Percentiles rank a stretch among this genome's conserved stretches.
phyloP scores from a whole-genome alignment of 345 rosid genomes.

The Salix dunnii region DNA sequence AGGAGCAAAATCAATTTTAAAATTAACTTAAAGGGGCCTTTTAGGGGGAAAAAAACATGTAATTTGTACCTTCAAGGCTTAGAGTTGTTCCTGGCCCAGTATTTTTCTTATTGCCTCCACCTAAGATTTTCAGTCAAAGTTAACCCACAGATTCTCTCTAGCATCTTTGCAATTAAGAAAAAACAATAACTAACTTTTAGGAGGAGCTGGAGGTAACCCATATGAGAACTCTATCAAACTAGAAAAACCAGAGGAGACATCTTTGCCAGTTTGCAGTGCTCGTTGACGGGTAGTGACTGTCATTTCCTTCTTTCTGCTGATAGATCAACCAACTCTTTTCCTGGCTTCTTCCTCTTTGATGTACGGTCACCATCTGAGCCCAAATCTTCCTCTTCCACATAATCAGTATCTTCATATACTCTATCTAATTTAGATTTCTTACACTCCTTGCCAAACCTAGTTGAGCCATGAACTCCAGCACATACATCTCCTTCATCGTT shows the following conservation, averaged over 20 bases:
- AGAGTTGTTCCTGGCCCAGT: conserved; percentile 26
- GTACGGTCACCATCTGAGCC: conserved; percentile 25
- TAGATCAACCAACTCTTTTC: conserved; percentile 26
- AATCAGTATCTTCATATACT: conserved; percentile 22
- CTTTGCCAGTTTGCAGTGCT: conserved; percentile 27
- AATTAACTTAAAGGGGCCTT: neutral
- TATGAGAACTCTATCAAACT: conserved; percentile 25
- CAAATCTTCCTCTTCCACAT: conserved; percentile 37
- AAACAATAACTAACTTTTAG: neutral
- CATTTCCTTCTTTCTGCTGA: conserved; percentile 23
- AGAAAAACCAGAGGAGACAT: conserved; percentile 10
- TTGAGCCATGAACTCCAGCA: conserved; percentile 13
- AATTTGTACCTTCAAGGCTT: conserved; percentile 24
- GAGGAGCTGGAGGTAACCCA: conserved; percentile 24
- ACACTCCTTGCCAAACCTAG: conserved; percentile 11
- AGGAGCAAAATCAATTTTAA: neutral
- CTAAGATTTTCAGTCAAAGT: conserved; percentile 1
- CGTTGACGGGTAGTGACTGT: conserved; percentile 25
- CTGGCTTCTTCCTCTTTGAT: conserved; percentile 18
- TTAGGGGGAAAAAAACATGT: neutral
- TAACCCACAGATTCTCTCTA: neutral
- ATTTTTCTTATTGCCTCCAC: conserved; percentile 31
- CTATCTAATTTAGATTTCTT: conserved; percentile 21
- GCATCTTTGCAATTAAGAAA: neutral
- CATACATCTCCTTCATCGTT: conserved; percentile 18